phyloP scores from a whole-genome alignment of 2,329 filamentous ascomycete genomes.

The Didymella sp. region DNA sequence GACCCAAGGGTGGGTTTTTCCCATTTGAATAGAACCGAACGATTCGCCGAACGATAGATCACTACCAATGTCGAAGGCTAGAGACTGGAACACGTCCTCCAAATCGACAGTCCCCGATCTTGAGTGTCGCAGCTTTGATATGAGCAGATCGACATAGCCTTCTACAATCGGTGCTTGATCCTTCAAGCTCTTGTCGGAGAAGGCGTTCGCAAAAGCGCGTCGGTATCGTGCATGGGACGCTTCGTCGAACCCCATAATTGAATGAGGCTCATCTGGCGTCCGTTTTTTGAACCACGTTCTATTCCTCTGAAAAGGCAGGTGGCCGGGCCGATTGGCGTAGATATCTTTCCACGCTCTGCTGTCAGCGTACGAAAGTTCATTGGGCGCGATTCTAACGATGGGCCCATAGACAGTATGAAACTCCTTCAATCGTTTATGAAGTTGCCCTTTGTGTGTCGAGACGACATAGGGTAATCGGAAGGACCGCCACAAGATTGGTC shows the following conservation, averaged over 20 bases:
- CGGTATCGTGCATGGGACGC: conserved; percentile 31
- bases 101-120: conserved; percentile 25
- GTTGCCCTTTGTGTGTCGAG: conserved; percentile 34
- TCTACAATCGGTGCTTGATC: conserved; percentile 38
- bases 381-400: conserved; percentile 39
- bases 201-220: conserved; percentile 37
- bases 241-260: conserved; percentile 36
- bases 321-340: conserved; percentile 35
- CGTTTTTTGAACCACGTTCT: conserved; percentile 38
- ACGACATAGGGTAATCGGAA: conserved; percentile 40
- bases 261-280: conserved; percentile 33
- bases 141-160: conserved; percentile 33
- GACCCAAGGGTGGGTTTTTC: conserved; percentile 51
- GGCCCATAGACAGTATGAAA: conserved; percentile 39
- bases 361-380: conserved; percentile 40
- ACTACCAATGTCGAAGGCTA: conserved; percentile 44
- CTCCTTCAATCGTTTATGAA: conserved; percentile 31
- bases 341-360: conserved; percentile 40
- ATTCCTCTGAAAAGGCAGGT: conserved; percentile 33
- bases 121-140: conserved; percentile 21
- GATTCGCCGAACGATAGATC: conserved; percentile 62
- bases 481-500: conserved; percentile 37
- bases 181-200: conserved; percentile 37
- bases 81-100: conserved; percentile 24
- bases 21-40: conserved; percentile 49